Evolutionary conservation across 495 filamentous ascomycete genomes (phyloP).

Genomic region (Niebla homalea): DNA sequence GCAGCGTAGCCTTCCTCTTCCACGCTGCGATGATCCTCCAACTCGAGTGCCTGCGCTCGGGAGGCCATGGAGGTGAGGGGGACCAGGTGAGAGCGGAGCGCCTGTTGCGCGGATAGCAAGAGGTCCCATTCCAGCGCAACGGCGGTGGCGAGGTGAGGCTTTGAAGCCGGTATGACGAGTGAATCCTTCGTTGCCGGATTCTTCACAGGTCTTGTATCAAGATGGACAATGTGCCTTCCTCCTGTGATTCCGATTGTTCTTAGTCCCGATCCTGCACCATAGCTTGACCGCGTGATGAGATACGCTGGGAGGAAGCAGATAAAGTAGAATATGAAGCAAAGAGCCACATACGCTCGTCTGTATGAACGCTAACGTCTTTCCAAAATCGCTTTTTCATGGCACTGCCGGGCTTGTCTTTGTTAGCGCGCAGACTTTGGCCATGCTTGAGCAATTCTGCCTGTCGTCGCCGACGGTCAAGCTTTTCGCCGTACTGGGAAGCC

Average conservation of each 20-base stretch:
- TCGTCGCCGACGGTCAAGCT: constrained; percentile 39
- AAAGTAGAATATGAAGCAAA: neutral
- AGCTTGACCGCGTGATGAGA: no score
- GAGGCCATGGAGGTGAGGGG: constrained; percentile 78
- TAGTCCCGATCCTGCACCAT: no score
- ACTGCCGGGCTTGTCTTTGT: constrained; percentile 24
- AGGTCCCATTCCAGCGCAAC: constrained; percentile 89
- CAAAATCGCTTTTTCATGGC: constrained; percentile 63
- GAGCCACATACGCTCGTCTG: constrained; percentile 32
- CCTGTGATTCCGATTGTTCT: constrained; percentile 22
- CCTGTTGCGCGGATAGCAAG: constrained; percentile 64
- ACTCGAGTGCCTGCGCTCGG: constrained; percentile 64
- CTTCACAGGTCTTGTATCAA: constrained; percentile 71
- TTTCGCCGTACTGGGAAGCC: constrained; percentile 34
- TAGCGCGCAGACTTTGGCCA: constrained; percentile 31
- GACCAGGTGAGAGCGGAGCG: constrained; percentile 64
- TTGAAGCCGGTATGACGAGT: constrained; percentile 57
- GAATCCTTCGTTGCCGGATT: constrained; percentile 55
- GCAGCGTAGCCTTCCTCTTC: constrained; percentile 18
- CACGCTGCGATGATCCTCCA: constrained; percentile 33
- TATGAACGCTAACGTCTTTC: constrained; percentile 60
- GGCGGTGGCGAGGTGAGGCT: constrained; percentile 71
- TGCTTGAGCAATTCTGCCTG: constrained; percentile 39
- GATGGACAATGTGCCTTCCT: constrained; percentile 53
- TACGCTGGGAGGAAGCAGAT: neutral